These are phyloP conservation scores for Acmispon strigosus DNA, from an alignment of 306 rosid species.

Conservation along the genomic window DNA sequence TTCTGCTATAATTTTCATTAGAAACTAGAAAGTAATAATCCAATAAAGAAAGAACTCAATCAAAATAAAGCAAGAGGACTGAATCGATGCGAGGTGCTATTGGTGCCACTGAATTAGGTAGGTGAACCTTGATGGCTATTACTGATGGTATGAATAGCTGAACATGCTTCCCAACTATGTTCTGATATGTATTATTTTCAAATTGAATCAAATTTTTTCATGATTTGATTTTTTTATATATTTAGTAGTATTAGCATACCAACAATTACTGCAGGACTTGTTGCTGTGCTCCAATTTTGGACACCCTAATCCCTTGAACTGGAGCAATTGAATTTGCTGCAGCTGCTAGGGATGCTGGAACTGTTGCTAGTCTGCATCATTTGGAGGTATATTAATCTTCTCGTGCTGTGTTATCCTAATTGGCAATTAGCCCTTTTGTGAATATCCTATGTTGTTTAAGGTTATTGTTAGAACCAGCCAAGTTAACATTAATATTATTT, in stretches of 20 bases:
- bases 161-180: background rate
- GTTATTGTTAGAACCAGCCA: too few species aligned
- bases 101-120: conserved; percentile 20
- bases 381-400: conserved; percentile 41
- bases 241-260: conserved; percentile 63
- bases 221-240: background rate
- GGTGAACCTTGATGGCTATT: background rate
- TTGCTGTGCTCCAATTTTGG: conserved; percentile 70
- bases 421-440: background rate
- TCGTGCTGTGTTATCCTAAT: background rate
- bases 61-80: conserved; percentile 43
- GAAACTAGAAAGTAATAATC: conserved; percentile 37
- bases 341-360: conserved; percentile 71
- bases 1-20: conserved; percentile 41
- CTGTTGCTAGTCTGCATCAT: conserved; percentile 67
- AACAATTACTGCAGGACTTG: conserved; percentile 60
- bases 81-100: conserved; percentile 65
- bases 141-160: background rate
- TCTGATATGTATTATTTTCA: background rate
- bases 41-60: conserved; percentile 31
- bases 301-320: conserved; percentile 53
- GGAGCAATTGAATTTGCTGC: conserved; percentile 73
- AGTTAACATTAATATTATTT: too few species aligned
- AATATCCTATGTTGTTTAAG: background rate
- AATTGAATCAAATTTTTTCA: background rate